Evolutionary conservation across 345 rosid genomes (phyloP), one percentile per base, ranked within the genome.

Genomic region (Eutrema yunnanense): DNA sequence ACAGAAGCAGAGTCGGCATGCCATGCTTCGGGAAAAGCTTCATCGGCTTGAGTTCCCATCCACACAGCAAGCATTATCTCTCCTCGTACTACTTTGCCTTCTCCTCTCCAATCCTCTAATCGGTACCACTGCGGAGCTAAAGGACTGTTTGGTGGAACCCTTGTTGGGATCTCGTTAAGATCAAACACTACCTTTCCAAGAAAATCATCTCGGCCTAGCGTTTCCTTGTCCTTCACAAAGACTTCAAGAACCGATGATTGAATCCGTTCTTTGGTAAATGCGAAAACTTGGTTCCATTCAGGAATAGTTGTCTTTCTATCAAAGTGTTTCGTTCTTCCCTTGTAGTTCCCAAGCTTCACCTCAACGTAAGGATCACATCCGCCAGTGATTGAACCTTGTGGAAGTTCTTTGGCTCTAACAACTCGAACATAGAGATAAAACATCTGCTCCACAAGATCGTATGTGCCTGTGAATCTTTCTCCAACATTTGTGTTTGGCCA

Each of bases 1-100:
- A 85, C 89, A 2, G 90, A 67, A 37, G 96, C 87, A 32, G 94
- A 83, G 69, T 90, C 92, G 0, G 93, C 82, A 41, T 92, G 90
- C 97, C 97, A 89, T 16, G 97, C 87, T 48, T 86, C 96, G 10
- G 98, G 56, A 55, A 90, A 90, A 51, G 94, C 92, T 79, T 93
- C 98, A 73, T 93, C 98, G 2, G 96, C 98, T 65, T 92, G 95
- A 51, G 95, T 87, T 77, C 96, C 98, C 89, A 92, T 86, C 97
- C 97, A 93, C 9, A 89, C 92, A 29, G 97, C 98, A 62, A 93
- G 73, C 97, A 93, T 93, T 30, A 91, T 69, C 74, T 90, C 86
- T 56, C 96, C 97, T 72, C 87, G 80, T 65, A 90, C 86, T 50
- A 85, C 82, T 72, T 81, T 92, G 8, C 96, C 92, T 63, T 82